Conservation (phyloP, 768 basidiomycete genomes). For the Agaricus subrufescens region DNA sequence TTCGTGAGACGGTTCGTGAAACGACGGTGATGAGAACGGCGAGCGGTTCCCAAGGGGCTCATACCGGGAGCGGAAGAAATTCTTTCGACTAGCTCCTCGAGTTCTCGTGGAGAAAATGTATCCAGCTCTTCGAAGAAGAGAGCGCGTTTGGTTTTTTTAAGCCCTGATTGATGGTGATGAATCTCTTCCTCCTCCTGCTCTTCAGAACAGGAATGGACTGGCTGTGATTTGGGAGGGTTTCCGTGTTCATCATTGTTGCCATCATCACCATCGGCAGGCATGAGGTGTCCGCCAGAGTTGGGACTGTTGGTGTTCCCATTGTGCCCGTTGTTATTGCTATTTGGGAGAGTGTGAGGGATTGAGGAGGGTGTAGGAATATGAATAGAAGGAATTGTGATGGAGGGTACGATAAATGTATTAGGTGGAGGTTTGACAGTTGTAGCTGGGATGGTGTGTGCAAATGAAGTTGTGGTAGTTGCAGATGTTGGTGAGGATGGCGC, state of each 20-base stretch:
- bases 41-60: background rate
- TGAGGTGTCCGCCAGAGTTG: background rate
- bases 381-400: slow-evolving; percentile 12
- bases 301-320: background rate
- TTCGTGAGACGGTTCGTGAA: background rate
- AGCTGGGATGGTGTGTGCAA: slow-evolving; percentile 4
- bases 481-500: background rate
- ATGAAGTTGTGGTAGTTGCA: slow-evolving; percentile 4
- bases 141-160: background rate
- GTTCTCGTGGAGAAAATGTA: background rate
- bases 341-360: background rate
- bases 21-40: slow-evolving; percentile 4
- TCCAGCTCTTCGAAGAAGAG: background rate
- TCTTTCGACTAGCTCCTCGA: background rate
- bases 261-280: no score
- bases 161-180: background rate
- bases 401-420: slow-evolving; percentile 10
- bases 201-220: no score
- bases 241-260: no score
- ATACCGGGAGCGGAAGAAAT: background rate
- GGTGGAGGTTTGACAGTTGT: slow-evolving; percentile 6
- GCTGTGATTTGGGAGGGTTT: no score
- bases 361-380: slow-evolving; percentile 12
- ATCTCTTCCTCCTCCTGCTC: background rate
- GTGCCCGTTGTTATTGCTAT: background rate